Evolutionary conservation across 2,329 filamentous ascomycete genomes (phyloP), one percentile per base, ranked within the genome.

Genomic region (Rhinocladiella mackenziei): DNA sequence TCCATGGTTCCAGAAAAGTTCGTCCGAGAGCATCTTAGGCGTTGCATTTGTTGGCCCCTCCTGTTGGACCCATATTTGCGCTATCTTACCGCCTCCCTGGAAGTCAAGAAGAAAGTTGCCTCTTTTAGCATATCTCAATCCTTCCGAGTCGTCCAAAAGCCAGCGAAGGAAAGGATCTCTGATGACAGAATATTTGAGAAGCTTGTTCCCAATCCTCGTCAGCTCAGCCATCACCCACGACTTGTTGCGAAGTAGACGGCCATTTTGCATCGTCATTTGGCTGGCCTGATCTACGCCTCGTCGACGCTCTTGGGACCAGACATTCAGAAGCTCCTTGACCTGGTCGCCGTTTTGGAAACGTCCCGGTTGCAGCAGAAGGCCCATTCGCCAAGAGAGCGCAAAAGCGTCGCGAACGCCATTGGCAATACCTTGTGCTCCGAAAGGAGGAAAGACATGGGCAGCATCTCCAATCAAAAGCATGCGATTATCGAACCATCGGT

Each of bases 401-500:
- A 8, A 8, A 2, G 29, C 9, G 29, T 32, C 29, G 2, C 29
- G 9, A 8, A 32, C 14, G 9, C 29, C 29, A 15, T 13, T n/a
- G 14, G 29, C 10, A 15, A 32, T 32, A 13, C 29, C 29, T 15
- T 32, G 29, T 8, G 9, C 29, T 2, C 10, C 33, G 28, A 44
- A 47, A 10, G 18, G 51, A 23, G 43, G 34, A 34, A 64, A 59
- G 11, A 61, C 56, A 45, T 64, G 63, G n/a, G 59, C 62, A 15
- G 62, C 61, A 20, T 65, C 60, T 4, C 63, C 63, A 15, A 62
- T 58, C 4, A 65, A 43, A 3, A 64, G 42, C 8, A 61, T 17
- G 6, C 54, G 56, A 7, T 56, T 56, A 8, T 46, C 45, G 23
- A 33, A 43, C 57, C 61, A 62, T 5, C 18, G 18, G 6, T 28